Evolutionary conservation across 2,329 filamentous ascomycete species (phyloP), one percentile per base, ranked within the genome.

Genomic region (Apiospora aurea): DNA sequence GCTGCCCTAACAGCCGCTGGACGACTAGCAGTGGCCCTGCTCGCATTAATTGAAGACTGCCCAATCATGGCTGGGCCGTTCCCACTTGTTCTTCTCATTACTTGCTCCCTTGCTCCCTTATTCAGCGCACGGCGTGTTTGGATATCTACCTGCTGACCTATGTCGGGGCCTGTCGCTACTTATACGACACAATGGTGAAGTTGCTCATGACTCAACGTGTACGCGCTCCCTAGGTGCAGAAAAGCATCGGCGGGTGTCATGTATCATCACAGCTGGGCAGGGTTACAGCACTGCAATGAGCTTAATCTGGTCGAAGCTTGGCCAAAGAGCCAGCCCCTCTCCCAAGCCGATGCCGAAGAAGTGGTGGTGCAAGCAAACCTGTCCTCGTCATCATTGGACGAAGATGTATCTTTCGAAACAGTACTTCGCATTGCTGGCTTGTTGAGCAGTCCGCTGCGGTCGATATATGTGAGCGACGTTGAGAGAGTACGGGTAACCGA

Each of bases 131-230:
- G 16, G 26, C 53, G 26, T 29, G 26, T 29, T 29, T 29, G 26
- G 26, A 34, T 18, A 16, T 61, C 53, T 57, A 29, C 16, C 53
- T 61, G 53, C 53, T 61, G 53, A 61, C 53, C 53, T 61, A 16
- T 38, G 29, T 21, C 26, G 14, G 11, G 16, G 10, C 53, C 29
- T 34, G 53, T 38, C 53, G 8, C 29, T 61, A 38, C 34, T 64
- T 64, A 38, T 64, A 64, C 57, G 57, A 64, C 34, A 64, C 57
- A 64, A 41, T 64, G 57, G 57, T 64, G 34, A 64, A 64, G 57
- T 64, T 64, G 57, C 34, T 7, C 34, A 38, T 64, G 57, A 64
- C 57, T 64, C 57, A 14, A n/a, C n/a, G 3, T n/a, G n/a, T 41
- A 18, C 26, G 34, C 14, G 26, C 4, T n/a, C 26, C 24, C 8